Evolutionary conservation across 2,329 filamentous ascomycete genomes (phyloP), one percentile per base, ranked within the genome.

Genomic region (Stagonosporopsis rhizophila): DNA sequence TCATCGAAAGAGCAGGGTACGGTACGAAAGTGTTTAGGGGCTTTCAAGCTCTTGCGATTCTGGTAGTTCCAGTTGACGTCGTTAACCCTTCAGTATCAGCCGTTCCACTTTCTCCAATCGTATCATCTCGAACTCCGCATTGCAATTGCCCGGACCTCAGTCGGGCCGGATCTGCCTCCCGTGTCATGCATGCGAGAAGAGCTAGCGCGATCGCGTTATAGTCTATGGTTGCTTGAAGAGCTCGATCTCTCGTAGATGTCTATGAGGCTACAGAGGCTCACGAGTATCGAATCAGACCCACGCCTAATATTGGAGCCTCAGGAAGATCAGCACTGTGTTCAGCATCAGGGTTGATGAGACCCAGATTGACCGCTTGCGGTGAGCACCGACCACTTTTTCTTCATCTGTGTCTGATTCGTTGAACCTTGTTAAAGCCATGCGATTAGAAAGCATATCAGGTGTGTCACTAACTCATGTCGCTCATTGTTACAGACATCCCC

Each of bases 401-500:
- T 40, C 34, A 40, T 14, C 23, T 15, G 11, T 25, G 19, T 25
- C 30, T 48, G 15, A 66, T 66, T 65, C 44, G 64, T 56, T 50
- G 44, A 48, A 44, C 6, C 20, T 25, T 44, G 23, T 20, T 5
- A 9, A 12, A 25, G 25, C 22, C 22, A 41, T 56, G 37, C 23
- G 42, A 20, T 51, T 47, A 37, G 47, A 39, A 46, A 37, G 53
- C 47, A 12, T 34, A 11, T 42, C 17, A 51, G 30, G 22, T 14
- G 37, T 42, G 25, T 30, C 38, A 15, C 28, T 34, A 40, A 20
- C 39, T 49, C 46, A 56, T 63, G 45, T 58, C 61, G 58, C 57
- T 67, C 64, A 67, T 68, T 52, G 52, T 57, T 69, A 63, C 60
- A 50, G 52, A 47, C 12, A 15, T 32, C 57, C 45, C 39, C 64